phyloP scores from a whole-genome alignment of 1,284 basidiomycete genomes.

The Heterobasidion parviporum region DNA sequence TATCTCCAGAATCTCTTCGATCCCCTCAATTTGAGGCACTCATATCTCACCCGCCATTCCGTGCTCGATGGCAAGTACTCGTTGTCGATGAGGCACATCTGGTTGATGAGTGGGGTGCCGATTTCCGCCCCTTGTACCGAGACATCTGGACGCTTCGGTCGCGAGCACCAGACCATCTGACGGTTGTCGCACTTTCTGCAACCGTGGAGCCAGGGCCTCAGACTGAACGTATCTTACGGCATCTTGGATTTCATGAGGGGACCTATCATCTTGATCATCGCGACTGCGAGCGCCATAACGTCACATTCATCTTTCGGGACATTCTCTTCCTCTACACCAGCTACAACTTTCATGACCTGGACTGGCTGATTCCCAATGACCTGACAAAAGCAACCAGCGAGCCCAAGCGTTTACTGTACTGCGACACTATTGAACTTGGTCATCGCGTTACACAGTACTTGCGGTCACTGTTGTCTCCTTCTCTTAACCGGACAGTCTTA shows the following conservation, averaged over 20 bases:
- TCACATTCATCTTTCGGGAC: slow-evolving; percentile 7
- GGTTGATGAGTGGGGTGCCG: slow-evolving; percentile 7
- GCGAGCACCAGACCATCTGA: slow-evolving; percentile 1
- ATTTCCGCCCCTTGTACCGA: slow-evolving; percentile 6
- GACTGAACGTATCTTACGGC: neutral
- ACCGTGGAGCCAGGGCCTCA: slow-evolving; percentile 6
- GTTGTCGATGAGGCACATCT: slow-evolving; percentile 7
- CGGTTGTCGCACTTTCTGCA: slow-evolving; percentile 5
- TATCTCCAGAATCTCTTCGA: neutral
- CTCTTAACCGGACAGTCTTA: neutral
- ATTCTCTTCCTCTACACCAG: slow-evolving; percentile 1
- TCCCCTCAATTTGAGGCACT: slow-evolving; percentile 1
- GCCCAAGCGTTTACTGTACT: slow-evolving; percentile 9
- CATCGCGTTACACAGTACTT: slow-evolving; percentile 9
- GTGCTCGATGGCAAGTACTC: neutral
- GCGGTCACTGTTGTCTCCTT: slow-evolving; percentile 1
- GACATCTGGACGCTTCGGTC: slow-evolving; percentile 1
- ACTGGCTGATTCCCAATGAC: slow-evolving; percentile 5
- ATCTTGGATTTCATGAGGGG: slow-evolving; percentile 1
- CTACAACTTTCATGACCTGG: slow-evolving; percentile 8
- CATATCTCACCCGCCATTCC: neutral
- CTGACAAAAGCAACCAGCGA: slow-evolving; percentile 1
- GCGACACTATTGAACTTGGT: slow-evolving; percentile 8
- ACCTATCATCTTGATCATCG: slow-evolving; percentile 5
- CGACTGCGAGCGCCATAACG: slow-evolving; percentile 10